These are phyloP conservation scores for Torulaspora maleeae DNA, from an alignment of 805 yeast species.

Conservation along the genomic window DNA sequence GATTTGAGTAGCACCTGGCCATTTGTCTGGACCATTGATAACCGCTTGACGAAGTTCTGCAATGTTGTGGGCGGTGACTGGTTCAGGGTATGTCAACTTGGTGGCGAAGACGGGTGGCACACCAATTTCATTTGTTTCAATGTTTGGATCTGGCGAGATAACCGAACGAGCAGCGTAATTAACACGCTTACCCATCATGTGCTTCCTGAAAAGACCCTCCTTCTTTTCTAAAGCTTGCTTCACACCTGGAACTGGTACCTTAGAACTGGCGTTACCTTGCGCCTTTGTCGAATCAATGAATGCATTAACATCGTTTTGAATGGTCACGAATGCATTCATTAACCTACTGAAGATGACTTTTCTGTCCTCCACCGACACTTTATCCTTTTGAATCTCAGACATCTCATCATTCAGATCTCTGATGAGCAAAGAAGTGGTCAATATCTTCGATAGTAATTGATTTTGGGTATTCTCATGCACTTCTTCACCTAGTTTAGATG, in stretches of 20 bases:
- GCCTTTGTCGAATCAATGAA: slow-evolving; percentile 89
- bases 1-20: slow-evolving; percentile 98
- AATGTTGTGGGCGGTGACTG: slow-evolving; percentile 88
- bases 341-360: slow-evolving; percentile 77
- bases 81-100: slow-evolving; percentile 95
- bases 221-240: slow-evolving; percentile 97
- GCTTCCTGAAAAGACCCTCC: slow-evolving; percentile 96
- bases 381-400: slow-evolving; percentile 53
- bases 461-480: slow-evolving; percentile 92
- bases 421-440: slow-evolving; percentile 74
- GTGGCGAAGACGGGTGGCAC: slow-evolving; percentile 98
- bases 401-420: slow-evolving; percentile 88
- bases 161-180: slow-evolving; percentile 99
- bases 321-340: slow-evolving; percentile 91
- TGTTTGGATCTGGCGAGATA: slow-evolving; percentile 96
- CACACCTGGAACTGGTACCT: slow-evolving; percentile 82
- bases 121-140: slow-evolving; percentile 97
- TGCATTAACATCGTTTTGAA: slow-evolving; percentile 93
- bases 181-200: slow-evolving; percentile 99
- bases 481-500: slow-evolving; percentile 95
- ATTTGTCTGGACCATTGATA: slow-evolving; percentile 91
- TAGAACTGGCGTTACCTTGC: slow-evolving; percentile 63
- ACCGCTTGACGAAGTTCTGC: slow-evolving; percentile 91
- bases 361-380: slow-evolving; percentile 62
- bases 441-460: slow-evolving; percentile 73